Evolutionary conservation across 108 stramenopile species (phyloP).

Genomic region (Chaetoceros muelleri): DNA sequence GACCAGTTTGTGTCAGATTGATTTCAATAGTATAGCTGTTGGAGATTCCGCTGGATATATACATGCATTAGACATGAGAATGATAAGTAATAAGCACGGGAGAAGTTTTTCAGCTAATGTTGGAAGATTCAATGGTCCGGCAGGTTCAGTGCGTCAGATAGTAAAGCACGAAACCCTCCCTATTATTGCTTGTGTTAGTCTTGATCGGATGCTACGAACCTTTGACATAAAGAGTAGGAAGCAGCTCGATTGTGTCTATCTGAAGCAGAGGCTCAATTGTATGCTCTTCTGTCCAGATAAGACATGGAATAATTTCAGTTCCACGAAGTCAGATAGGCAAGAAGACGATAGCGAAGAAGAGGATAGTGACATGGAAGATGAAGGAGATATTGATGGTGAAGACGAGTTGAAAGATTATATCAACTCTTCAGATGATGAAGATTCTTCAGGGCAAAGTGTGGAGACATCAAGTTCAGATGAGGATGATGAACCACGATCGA

Average conservation of each 20-base stretch:
- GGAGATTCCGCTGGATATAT: slow-evolving; percentile 60
- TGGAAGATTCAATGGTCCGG: slow-evolving; percentile 63
- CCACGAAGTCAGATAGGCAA: slow-evolving; percentile 1
- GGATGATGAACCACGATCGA: not conserved
- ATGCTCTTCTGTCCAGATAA: slow-evolving; percentile 52
- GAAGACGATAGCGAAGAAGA: slow-evolving; percentile 9
- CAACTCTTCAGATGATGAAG: slow-evolving; percentile 39
- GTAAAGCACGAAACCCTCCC: slow-evolving; percentile 48
- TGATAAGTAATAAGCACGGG: slow-evolving; percentile 16
- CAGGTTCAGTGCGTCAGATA: slow-evolving; percentile 60
- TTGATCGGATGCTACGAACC: slow-evolving; percentile 75
- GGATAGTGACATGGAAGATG: slow-evolving; percentile 12
- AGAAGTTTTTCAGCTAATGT: slow-evolving; percentile 14
- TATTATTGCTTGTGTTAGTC: slow-evolving; percentile 55
- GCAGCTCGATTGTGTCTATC: slow-evolving; percentile 63
- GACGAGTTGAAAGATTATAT: slow-evolving; percentile 56
- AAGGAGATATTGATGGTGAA: slow-evolving; percentile 39
- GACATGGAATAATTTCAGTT: slow-evolving; percentile 7
- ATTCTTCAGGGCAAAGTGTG: slow-evolving; percentile 7
- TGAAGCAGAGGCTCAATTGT: slow-evolving; percentile 79
- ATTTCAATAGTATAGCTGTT: slow-evolving; percentile 32
- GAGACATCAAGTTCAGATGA: slow-evolving; percentile 20
- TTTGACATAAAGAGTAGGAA: slow-evolving; percentile 46
- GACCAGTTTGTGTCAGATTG: slow-evolving; percentile 48
- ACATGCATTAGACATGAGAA: slow-evolving; percentile 47